These are phyloP conservation scores for Pisolithus orientalis DNA, from an alignment of 768 basidiomycete species.

Conservation along the genomic window DNA sequence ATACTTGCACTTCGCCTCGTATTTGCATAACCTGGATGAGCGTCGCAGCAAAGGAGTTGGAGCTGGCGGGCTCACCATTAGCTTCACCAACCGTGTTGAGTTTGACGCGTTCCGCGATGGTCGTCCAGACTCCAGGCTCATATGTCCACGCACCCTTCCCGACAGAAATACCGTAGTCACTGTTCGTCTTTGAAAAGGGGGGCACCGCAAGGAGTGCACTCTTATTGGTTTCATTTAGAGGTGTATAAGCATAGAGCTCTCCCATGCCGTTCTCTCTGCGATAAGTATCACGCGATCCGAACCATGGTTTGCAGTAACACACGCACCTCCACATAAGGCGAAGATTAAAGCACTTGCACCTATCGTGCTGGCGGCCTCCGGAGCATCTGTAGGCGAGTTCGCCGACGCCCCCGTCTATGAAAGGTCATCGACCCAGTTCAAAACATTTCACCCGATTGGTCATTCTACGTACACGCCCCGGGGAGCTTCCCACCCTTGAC, in stretches of 20 bases:
- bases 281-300: neutral
- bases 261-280: conserved; percentile 44
- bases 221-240: conserved; percentile 41
- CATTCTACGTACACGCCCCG: conserved; percentile 52
- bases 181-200: conserved; percentile 42
- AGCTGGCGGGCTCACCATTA: conserved; percentile 40
- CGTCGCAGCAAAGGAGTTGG: neutral
- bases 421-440: neutral
- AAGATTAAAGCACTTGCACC: conserved; percentile 64
- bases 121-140: conserved; percentile 52
- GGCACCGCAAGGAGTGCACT: conserved; percentile 40
- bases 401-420: conserved; percentile 49
- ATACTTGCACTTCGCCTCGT: conserved; percentile 60
- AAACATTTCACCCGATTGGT: neutral
- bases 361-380: conserved; percentile 56
- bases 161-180: conserved; percentile 60
- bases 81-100: conserved; percentile 54
- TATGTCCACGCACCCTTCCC: conserved; percentile 61
- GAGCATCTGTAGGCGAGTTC: conserved; percentile 57
- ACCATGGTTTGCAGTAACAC: neutral
- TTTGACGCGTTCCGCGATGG: conserved; percentile 60
- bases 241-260: conserved; percentile 69
- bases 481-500: conserved; percentile 74
- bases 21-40: neutral
- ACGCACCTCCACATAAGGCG: conserved; percentile 71